These are phyloP conservation scores for Alternaria sp. DNA, from an alignment of 2,329 filamentous ascomycete genomes.

Conservation along the genomic window DNA sequence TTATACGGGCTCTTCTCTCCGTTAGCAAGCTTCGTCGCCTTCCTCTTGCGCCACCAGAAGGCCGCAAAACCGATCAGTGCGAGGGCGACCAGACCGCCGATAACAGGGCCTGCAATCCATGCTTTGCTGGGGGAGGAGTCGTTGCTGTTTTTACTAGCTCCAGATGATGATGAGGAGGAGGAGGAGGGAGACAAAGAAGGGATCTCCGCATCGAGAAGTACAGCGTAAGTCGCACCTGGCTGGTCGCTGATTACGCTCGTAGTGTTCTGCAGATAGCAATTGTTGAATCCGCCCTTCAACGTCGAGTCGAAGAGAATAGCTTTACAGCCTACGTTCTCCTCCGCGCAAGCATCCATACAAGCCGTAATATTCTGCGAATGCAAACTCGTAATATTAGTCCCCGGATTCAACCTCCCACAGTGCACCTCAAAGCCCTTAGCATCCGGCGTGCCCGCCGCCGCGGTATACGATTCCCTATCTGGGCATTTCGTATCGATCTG, in stretches of 20 bases:
- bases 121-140: slow-evolving; percentile 19
- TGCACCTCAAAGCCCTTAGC: slow-evolving; percentile 35
- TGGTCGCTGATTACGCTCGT: slow-evolving; percentile 26
- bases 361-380: slow-evolving; percentile 36
- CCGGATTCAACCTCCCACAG: slow-evolving; percentile 37
- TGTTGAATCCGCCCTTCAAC: slow-evolving; percentile 33
- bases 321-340: slow-evolving; percentile 27
- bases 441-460: slow-evolving; percentile 3
- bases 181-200: slow-evolving; percentile 7
- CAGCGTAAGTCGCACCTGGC: slow-evolving; percentile 28
- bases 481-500: slow-evolving; percentile 30
- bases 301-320: slow-evolving; percentile 36
- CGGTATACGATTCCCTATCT: slow-evolving; percentile 14
- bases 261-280: slow-evolving; percentile 45
- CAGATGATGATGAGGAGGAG: neutral
- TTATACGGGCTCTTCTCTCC: slow-evolving; percentile 13
- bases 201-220: slow-evolving; percentile 13
- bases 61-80: slow-evolving; percentile 21
- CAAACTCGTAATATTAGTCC: slow-evolving; percentile 37
- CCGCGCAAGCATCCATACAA: slow-evolving; percentile 41
- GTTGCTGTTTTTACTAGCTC: neutral
- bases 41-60: slow-evolving; percentile 25
- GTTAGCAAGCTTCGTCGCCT: neutral
- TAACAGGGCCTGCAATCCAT: slow-evolving; percentile 39
- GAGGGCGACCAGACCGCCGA: slow-evolving; percentile 27